Conservation (phyloP, 1,139 yeast genomes). For the Citeromyces hawaiiensis region DNA sequence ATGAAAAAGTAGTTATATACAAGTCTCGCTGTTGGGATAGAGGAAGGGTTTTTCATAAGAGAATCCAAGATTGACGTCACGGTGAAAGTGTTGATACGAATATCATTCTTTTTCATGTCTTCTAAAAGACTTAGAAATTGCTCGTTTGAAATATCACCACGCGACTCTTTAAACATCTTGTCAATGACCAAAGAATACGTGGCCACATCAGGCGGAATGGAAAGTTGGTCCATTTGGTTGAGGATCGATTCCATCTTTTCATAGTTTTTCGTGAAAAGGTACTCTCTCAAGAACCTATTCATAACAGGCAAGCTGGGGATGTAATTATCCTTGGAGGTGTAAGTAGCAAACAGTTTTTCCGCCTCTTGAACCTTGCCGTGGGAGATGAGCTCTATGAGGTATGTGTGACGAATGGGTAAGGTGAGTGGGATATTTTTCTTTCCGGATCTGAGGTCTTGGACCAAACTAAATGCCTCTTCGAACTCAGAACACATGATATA, state of each 20-base stretch:
- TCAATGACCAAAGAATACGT: slow-evolving; percentile 57
- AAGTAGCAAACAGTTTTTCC: slow-evolving; percentile 10
- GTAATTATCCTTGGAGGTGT: slow-evolving; percentile 11
- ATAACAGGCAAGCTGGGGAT: slow-evolving; percentile 22
- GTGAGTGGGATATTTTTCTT: slow-evolving; percentile 8
- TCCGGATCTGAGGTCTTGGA: slow-evolving; percentile 16
- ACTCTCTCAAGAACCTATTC: slow-evolving; percentile 23
- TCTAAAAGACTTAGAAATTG: slow-evolving; percentile 23
- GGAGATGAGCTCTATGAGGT: slow-evolving; percentile 12
- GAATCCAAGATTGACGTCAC: slow-evolving; percentile 45
- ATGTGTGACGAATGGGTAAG: slow-evolving; percentile 10
- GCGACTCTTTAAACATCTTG: slow-evolving; percentile 31
- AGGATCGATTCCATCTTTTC: slow-evolving; percentile 21
- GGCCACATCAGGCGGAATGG: slow-evolving; percentile 46
- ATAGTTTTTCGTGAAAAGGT: slow-evolving; percentile 16
- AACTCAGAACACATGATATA: slow-evolving; percentile 17
- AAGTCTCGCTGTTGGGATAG: slow-evolving; percentile 37
- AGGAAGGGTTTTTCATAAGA: slow-evolving; percentile 31
- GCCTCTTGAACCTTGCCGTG: slow-evolving; percentile 11
- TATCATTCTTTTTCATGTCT: slow-evolving; percentile 26
- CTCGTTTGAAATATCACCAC: slow-evolving; percentile 30
- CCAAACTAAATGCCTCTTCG: slow-evolving; percentile 18
- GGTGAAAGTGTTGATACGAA: slow-evolving; percentile 36
- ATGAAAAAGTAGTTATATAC: slow-evolving; percentile 25
- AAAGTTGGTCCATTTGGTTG: slow-evolving; percentile 18